Base-by-base conservation (phyloP, 208 protist species). In the Wallacemonas rigidus region DNA sequence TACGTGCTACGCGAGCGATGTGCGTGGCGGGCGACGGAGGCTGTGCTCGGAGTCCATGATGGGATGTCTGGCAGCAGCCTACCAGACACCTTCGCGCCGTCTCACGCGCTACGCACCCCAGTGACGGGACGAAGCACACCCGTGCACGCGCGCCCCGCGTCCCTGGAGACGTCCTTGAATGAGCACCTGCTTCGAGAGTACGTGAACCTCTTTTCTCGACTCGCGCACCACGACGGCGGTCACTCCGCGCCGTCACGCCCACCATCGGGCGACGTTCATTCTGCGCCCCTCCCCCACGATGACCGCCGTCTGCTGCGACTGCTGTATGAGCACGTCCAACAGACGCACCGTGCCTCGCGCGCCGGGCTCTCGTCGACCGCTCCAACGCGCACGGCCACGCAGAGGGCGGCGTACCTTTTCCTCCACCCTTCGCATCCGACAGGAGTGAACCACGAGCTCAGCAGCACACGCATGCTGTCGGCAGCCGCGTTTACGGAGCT, bases 1-100 rank as follows among this genome's bases (percentile, higher is more conserved):
- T 65, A 65, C 43, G 12, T 65, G 6, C 11, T 65, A n/a, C 60
- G 60, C 50, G 60, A 65, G 60, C 38, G 60, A 3, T 65, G 60
- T 8, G 60, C 50, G 9, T 65, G 60, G 60, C 60, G 50, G 40
- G 60, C 7, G n/a, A 50, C 45, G 8, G 45, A 6, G 45, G 45
- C 45, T 12, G 45, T 12, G 8, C 8, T 50, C 8, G 8, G 45
- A 14, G 45, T 12, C 12, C 12, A 6, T 6, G 45, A 50, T 12
- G 45, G 12, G 45, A 12, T 50, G 45, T 14, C 45, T 12, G 12
- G 6, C 8, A 12, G 12, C 45, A 12, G 8, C 45, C 45, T 50
- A 50, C 45, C 45, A 6, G 45, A 50, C 45, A 50, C 45, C 45
- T 14, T 12, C 45, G 12, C 45, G 45, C 8, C 45, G 8, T 50